Evolutionary conservation across 1,284 basidiomycete species (phyloP), one percentile per base, ranked within the genome.

Genomic region (Microbotryum scabiosae): DNA sequence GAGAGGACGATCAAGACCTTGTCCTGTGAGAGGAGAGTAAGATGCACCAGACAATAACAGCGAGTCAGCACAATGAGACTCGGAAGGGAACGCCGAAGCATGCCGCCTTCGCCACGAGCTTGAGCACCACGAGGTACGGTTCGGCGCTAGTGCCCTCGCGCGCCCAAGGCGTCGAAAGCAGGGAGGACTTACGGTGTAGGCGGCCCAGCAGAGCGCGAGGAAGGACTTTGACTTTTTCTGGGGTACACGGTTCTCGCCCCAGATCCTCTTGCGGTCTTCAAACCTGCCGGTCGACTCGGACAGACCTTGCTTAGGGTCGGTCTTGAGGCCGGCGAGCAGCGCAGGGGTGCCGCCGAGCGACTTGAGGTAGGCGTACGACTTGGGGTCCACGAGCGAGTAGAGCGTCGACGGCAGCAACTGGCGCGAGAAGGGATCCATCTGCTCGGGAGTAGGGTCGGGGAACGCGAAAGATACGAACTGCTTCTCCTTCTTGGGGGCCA

Each of bases 321-420:
- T 67, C 51, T 32, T 49, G 45, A 98, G 81, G 2, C 87, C 85
- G 7, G 78, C 75, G 23, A 94, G 74, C 20, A 98, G 72, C 10
- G 82, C 84, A 1, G 79, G 70, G 4, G 82, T 77, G 47, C 96
- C 94, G 28, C 92, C 93, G 56, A 96, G 79, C 18, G 77, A 77
- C 45, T 80, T 79, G 21, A 98, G 81, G 43, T 80, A 75, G 2
- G 85, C 80, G 9, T 93, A 70, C 54, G 74, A 76, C 77, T 93
- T 93, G 21, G 92, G 91, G 74, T 97, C 93, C 53, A 97, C 84
- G 53, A 97, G 82, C 64, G 84, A 82, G 23, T 91, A 91, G 6
- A 98, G 84, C 58, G 81, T 78, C 63, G 82, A 83, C 0, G 93
- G 90, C 60, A 82, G 84, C 71, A 86, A 84, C 12, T 72, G 70